Base-by-base conservation (phyloP, 139 green algal genomes). In the Haematococcus lacustris region DNA sequence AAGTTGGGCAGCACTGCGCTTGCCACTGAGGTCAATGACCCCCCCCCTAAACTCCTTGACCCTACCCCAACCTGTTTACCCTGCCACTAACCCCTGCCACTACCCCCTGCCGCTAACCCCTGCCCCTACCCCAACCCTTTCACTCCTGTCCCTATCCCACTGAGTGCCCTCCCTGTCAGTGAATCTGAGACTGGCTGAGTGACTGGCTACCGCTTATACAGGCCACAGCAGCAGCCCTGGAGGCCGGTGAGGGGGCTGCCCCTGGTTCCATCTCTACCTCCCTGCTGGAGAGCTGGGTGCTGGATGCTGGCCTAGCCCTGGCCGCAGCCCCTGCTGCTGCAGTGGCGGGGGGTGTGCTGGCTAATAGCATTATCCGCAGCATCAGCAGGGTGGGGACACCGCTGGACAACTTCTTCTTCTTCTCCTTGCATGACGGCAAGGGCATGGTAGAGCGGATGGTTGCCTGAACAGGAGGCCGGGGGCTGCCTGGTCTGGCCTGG, bases 351-450 rank as follows among this genome's bases (percentile, higher is more conserved):
- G 93, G 93, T 23, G 77, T 95, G 32, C 72, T 96, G 32, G 89
- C 86, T 2, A 95, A 97, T 67, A 89, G 96, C 64, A 71, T 94
- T 25, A 76, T 97, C n/a, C 88, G 89, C n/a, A 83, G 82, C 25
- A 74, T 98, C 7, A 93, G 88, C 23, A 33, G 71, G 3, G 89
- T 89, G 37, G 83, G 82, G 1, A 78, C 84, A 34, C 93, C 92
- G 26, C 68, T 98, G 37, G 81, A 89, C 40, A 98, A 98, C 76
- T 79, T 94, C 17, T 93, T 97, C 61, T 89, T 91, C 28, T 97
- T 86, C 70, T 76, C 51, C 21, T 47, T 90, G 26, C 34, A 61
- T 3, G 88, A 94, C 2, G 80, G 82, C 13, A 71, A 47, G 40
- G 89, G 85, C 3, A 34, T 81, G 30, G 78, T 90, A 38, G 85